These are phyloP conservation scores for Klebsormidium nitens DNA, from an alignment of 139 green algal genomes.

Conservation along the genomic window DNA sequence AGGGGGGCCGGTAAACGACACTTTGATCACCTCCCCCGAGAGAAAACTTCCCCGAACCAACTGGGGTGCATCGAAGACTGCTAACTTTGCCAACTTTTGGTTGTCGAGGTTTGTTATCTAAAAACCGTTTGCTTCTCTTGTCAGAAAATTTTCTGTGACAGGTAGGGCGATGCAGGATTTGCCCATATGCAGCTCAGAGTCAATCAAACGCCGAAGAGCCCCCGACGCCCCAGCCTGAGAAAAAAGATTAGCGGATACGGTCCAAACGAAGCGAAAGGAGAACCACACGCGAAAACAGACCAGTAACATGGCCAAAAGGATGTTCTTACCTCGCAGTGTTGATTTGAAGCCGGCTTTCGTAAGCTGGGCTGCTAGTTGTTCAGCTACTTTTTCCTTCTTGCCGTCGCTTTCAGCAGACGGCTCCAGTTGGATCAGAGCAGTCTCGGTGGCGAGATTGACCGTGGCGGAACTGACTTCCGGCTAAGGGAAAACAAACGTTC, in stretches of 20 bases:
- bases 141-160: neutral
- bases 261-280: neutral
- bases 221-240: neutral
- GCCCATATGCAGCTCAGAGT: neutral
- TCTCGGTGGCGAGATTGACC: conserved; percentile 36
- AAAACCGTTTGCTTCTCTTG: no score
- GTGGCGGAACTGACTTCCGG: conserved; percentile 25
- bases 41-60: no score
- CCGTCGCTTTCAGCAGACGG: neutral
- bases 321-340: conserved; percentile 19
- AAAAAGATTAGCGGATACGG: neutral
- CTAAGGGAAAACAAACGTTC: no score
- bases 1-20: no score
- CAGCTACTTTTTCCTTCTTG: conserved; percentile 6
- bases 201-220: no score
- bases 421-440: conserved; percentile 19
- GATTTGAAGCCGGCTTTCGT: conserved; percentile 32
- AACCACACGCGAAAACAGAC: no score
- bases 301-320: no score
- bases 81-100: no score
- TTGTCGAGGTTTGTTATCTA: no score
- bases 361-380: conserved; percentile 19
- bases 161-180: neutral
- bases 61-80: no score
- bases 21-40: no score